Conservation (phyloP, 495 filamentous ascomycete genomes). For the Penicillium pancosmium region DNA sequence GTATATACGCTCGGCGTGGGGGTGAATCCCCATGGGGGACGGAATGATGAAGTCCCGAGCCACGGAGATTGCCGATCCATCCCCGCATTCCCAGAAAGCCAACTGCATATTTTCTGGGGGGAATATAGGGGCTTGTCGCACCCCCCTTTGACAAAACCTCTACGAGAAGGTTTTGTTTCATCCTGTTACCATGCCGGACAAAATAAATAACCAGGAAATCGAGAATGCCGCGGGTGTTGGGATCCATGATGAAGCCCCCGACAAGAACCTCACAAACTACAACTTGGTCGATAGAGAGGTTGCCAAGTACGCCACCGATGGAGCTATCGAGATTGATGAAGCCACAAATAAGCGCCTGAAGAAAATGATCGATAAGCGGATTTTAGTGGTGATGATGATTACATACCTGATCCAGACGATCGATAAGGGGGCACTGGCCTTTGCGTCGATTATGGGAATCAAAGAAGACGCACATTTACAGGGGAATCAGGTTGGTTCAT, state of each 20-base stretch:
- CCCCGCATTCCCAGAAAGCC: conserved; percentile 17
- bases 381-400: conserved; percentile 51
- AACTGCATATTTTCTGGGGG: background rate
- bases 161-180: background rate
- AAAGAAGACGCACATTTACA: conserved; percentile 52
- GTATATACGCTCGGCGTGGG: conserved; percentile 8
- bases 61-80: background rate
- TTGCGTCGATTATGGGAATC: conserved; percentile 70
- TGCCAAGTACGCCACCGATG: conserved; percentile 59
- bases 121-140: background rate
- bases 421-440: conserved; percentile 68
- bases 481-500: conserved; percentile 44
- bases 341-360: conserved; percentile 54
- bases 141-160: background rate
- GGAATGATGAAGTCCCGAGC: conserved; percentile 11
- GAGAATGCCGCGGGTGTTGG: conserved; percentile 8
- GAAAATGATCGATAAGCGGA: conserved; percentile 54
- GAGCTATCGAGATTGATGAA: conserved; percentile 52
- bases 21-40: conserved; percentile 19
- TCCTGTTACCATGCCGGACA: conserved; percentile 8
- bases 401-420: conserved; percentile 70
- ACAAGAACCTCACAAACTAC: conserved; percentile 54
- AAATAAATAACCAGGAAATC: conserved; percentile 13
- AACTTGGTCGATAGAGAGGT: conserved; percentile 62
- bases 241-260: conserved; percentile 25